A percentile compares a stretch with the other conserved stretches of the same genome.
These are phyloP conservation scores for Penicillium hesseltinei DNA, from an alignment of 2,329 filamentous ascomycete genomes.

Conservation along the genomic window DNA sequence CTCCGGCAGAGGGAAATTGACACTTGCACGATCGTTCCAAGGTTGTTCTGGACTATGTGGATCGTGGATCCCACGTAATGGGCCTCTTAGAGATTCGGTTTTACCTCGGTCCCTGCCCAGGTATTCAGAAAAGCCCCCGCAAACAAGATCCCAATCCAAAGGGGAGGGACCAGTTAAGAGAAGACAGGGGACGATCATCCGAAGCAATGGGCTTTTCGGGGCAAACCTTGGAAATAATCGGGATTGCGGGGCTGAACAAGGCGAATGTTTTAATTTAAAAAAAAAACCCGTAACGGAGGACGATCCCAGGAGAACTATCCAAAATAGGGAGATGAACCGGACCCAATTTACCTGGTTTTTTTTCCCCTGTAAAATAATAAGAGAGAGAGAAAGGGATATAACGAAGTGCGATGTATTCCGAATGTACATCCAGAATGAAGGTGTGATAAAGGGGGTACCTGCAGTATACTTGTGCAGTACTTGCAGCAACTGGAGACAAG, in stretches of 20 bases:
- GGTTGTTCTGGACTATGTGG: neutral
- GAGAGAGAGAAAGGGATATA: neutral
- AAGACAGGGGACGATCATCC: constrained; percentile 18
- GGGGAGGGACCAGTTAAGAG: constrained; percentile 6
- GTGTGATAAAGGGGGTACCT: neutral
- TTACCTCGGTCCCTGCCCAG: constrained; percentile 22
- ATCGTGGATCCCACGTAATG: constrained; percentile 30
- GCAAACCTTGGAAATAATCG: neutral
- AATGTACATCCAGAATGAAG: neutral
- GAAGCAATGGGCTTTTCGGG: constrained; percentile 1
- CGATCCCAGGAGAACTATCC: neutral
- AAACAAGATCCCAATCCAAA: constrained; percentile 2
- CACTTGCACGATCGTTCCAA: neutral
- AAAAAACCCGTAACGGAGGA: neutral
- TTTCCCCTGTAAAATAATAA: neutral
- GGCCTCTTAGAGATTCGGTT: constrained; percentile 8
- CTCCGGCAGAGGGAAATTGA: constrained; percentile 1
- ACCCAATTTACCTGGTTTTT: neutral
- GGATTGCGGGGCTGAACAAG: constrained; percentile 13
- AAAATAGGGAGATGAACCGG: constrained; percentile 4
- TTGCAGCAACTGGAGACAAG: neutral
- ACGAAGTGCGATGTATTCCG: neutral
- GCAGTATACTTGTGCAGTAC: neutral
- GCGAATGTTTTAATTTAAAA: constrained; percentile 1
- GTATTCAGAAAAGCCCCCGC: constrained; percentile 13